Conservation (phyloP, 1,284 basidiomycete genomes). For the Ceratobasidium papillatum region DNA sequence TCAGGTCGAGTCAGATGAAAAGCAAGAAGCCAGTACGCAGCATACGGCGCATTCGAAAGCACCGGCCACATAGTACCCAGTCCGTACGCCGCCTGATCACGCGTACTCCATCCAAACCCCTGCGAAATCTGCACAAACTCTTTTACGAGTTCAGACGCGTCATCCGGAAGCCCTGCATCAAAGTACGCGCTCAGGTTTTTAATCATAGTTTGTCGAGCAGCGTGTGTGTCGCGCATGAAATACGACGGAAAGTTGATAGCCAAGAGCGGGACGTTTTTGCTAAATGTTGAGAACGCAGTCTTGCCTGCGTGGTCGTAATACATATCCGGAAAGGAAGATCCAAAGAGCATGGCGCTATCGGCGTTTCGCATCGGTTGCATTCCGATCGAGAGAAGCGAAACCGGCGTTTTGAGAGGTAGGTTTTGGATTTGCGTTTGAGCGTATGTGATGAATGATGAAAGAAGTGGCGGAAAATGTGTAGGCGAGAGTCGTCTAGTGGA, state of each 20-base stretch:
- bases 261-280: conserved; percentile 48
- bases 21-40: conserved; percentile 47
- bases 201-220: conserved; percentile 43
- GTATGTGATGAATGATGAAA: conserved; percentile 17
- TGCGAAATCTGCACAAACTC: conserved; percentile 45
- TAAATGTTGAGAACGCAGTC: conserved; percentile 47
- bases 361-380: conserved; percentile 26
- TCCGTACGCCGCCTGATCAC: conserved; percentile 45
- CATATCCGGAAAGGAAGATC: conserved; percentile 43
- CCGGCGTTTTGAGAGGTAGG: neutral
- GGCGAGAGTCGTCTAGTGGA: neutral
- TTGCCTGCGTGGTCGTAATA: conserved; percentile 13
- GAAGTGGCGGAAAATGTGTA: neutral
- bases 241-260: conserved; percentile 45
- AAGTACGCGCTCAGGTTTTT: conserved; percentile 45
- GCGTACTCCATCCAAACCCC: conserved; percentile 43
- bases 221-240: conserved; percentile 42
- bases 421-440: neutral
- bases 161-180: conserved; percentile 43
- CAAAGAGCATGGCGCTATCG: conserved; percentile 43
- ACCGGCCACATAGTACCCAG: conserved; percentile 47
- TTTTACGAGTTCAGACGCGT: conserved; percentile 24
- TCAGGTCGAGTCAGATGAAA: conserved; percentile 47
- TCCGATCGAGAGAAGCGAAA: neutral
- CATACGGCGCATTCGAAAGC: conserved; percentile 49